phyloP scores from a whole-genome alignment of 2,329 filamentous ascomycete genomes.

The Calonectria leucothoes region DNA sequence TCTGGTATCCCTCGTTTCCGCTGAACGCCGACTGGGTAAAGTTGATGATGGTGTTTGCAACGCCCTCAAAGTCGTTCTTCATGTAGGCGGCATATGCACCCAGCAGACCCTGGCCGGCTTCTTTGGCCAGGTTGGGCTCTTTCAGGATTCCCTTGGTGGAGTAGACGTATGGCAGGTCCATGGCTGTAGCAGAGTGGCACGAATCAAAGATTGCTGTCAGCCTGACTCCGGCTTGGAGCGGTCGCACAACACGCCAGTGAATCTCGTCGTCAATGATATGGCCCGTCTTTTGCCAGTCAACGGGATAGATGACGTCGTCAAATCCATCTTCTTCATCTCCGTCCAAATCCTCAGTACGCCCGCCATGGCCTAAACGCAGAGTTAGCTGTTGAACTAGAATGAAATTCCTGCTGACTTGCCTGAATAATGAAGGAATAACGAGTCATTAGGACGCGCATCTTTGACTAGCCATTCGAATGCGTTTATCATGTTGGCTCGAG shows the following conservation, averaged over 20 bases:
- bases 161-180: conserved; percentile 85
- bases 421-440: conserved; percentile 82
- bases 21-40: conserved; percentile 89
- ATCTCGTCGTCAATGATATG: conserved; percentile 85
- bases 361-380: conserved; percentile 75
- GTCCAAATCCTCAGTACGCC: conserved; percentile 78
- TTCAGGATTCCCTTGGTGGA: conserved; percentile 84
- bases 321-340: conserved; percentile 83
- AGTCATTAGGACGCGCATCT: conserved; percentile 78
- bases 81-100: conserved; percentile 84
- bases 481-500: conserved; percentile 79
- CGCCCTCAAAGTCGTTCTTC: conserved; percentile 84
- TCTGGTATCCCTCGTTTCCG: conserved; percentile 82
- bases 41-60: conserved; percentile 80
- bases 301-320: conserved; percentile 83
- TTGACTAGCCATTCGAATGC: conserved; percentile 82
- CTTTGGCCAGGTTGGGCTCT: conserved; percentile 84
- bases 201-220: conserved; percentile 85
- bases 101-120: conserved; percentile 79
- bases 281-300: conserved; percentile 76
- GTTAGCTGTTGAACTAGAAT: conserved; percentile 10
- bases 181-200: conserved; percentile 81
- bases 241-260: conserved; percentile 80
- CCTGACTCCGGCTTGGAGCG: conserved; percentile 85
- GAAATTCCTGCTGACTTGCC: conserved; percentile 54